Evolutionary conservation across 148 eudicot species (phyloP).

Genomic region (Beta vulgaris): DNA sequence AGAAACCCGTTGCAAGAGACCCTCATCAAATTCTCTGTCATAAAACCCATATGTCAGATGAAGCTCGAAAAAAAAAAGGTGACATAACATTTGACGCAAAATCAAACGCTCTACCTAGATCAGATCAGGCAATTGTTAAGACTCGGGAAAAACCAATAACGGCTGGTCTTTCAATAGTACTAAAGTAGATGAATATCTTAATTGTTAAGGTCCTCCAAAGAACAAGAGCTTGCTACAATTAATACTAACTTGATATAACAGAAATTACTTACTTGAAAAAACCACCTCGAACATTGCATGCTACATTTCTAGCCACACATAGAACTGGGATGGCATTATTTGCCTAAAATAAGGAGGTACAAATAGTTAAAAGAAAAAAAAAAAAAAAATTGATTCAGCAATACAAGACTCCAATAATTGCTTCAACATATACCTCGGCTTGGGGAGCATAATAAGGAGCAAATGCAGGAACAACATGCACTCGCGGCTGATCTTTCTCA

Average conservation of each 20-base stretch:
- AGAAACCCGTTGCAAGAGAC: conserved; percentile 61
- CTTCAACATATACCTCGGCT: conserved; percentile 68
- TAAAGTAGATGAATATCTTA: neutral
- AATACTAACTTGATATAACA: neutral
- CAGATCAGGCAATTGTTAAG: neutral
- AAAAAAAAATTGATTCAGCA: neutral
- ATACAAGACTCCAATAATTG: neutral
- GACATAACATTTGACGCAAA: neutral
- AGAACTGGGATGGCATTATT: conserved; percentile 82
- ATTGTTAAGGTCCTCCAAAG: neutral
- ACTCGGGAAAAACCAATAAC: neutral
- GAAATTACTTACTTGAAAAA: conserved; percentile 80
- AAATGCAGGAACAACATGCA: conserved; percentile 98
- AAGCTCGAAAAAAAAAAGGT: conserved; percentile 2
- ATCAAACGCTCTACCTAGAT: neutral
- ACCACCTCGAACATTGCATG: conserved; percentile 98
- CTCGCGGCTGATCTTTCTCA: conserved; percentile 94
- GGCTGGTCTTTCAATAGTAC: neutral
- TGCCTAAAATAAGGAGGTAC: conserved; percentile 47
- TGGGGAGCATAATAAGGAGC: conserved; percentile 99
- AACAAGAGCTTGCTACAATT: neutral
- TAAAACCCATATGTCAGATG: conserved; percentile 20
- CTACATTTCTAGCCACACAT: conserved; percentile 96
- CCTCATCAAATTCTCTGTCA: conserved; percentile 91
- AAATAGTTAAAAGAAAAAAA: neutral